These are phyloP conservation scores for Trypanosoma cruzi DNA, from an alignment of 208 protist species.

Conservation along the genomic window DNA sequence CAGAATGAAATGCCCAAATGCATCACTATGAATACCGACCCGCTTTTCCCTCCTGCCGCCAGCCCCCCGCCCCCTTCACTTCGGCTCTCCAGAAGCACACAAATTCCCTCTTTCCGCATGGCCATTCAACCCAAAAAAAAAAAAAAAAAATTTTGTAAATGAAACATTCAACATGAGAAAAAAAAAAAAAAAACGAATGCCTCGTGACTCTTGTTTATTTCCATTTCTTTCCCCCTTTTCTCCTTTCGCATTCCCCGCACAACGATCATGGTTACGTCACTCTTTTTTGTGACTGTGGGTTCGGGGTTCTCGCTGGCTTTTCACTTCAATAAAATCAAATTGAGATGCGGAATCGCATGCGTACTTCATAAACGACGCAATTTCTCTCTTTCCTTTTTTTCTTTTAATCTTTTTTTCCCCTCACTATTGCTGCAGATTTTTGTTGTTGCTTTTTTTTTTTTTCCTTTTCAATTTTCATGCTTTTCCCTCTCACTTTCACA, in stretches of 20 bases:
- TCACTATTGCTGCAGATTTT: not conserved
- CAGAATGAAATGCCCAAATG: no score
- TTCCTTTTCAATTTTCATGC: not conserved
- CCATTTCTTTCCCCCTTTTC: no score
- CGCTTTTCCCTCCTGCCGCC: no score
- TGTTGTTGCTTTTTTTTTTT: not conserved
- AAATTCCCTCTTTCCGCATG: no score
- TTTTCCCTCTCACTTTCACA: not conserved
- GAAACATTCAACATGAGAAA: slow-evolving; percentile 11
- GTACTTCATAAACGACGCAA: not conserved
- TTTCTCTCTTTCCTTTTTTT: not conserved
- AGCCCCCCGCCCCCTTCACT: no score
- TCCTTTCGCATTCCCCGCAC: no score
- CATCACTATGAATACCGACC: no score
- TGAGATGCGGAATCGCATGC: not conserved
- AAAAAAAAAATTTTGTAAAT: no score
- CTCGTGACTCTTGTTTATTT: not conserved
- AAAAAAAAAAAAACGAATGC: not conserved
- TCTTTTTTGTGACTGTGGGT: no score
- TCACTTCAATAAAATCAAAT: not conserved
- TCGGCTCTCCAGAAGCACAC: no score
- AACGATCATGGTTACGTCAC: no score
- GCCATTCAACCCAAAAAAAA: no score
- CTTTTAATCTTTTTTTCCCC: slow-evolving; percentile 4
- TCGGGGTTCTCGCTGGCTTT: not conserved